A percentile compares a stretch with the other conserved stretches of the same genome.
phyloP scores from a whole-genome alignment of 192 early-diverging fungal genomes.

The Rhizophlyctis rosea region DNA sequence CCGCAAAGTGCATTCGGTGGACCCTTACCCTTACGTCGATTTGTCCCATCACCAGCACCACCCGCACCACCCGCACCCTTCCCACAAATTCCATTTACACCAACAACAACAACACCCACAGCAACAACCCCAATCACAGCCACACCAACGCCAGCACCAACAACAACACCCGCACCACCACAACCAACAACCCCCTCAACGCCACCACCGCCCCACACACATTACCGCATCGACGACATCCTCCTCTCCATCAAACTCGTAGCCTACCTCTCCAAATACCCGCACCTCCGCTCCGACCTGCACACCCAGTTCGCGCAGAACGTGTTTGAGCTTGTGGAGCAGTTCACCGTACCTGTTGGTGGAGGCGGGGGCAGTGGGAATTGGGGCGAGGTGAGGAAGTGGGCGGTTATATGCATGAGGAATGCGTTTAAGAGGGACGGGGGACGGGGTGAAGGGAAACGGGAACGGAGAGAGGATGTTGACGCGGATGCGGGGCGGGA shows the following conservation, averaged over 20 bases:
- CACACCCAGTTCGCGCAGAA: slow-evolving; percentile 20
- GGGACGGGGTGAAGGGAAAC: background rate
- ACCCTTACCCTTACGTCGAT: background rate
- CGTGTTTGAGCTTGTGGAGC: slow-evolving; percentile 25
- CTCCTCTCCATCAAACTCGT: slow-evolving; percentile 79
- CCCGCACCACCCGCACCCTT: slow-evolving; percentile 1
- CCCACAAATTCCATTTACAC: slow-evolving; percentile 5
- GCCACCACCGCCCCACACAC: slow-evolving; percentile 43
- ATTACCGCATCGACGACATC: slow-evolving; percentile 80
- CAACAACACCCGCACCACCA: slow-evolving; percentile 17
- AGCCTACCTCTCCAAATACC: slow-evolving; percentile 88
- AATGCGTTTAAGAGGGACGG: slow-evolving; percentile 59
- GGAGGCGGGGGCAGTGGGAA: too few relatives aligned
- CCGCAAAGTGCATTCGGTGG: too few relatives aligned
- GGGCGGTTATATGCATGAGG: slow-evolving; percentile 32
- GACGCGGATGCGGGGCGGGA: too few relatives aligned
- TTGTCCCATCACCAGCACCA: background rate
- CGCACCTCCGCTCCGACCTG: slow-evolving; percentile 64
- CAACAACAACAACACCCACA: slow-evolving; percentile 17
- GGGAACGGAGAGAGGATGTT: too few relatives aligned
- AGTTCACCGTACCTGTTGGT: slow-evolving; percentile 22
- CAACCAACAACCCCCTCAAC: slow-evolving; percentile 24
- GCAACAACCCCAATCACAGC: slow-evolving; percentile 12
- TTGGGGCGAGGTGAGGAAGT: slow-evolving; percentile 22
- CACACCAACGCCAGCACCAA: slow-evolving; percentile 6